Evolutionary conservation across 2,329 filamentous ascomycete species (phyloP), one percentile per base, ranked within the genome.

Genomic region (Plectosphaerella sp.): DNA sequence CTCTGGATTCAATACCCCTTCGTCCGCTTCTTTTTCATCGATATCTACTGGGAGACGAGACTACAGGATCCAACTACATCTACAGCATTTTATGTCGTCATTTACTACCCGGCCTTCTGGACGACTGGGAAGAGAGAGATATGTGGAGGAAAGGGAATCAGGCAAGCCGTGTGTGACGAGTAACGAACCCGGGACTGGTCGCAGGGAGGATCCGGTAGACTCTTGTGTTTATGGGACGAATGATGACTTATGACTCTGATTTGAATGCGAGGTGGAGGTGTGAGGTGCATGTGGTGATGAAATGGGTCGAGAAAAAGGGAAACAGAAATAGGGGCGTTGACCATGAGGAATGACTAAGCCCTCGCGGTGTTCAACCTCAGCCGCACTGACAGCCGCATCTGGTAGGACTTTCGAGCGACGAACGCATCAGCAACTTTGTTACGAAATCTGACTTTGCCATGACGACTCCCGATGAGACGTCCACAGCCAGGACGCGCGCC

Each of bases 211-310:
- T 18, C 16, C 41, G n/a, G 18, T 43, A 43, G 15, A 43, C 41
- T 18, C 16, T 18, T 20, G 16, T 18, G 41, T 47, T 52, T 50
- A 52, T 50, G 50, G 54, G 52, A 55, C 15, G 45, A 50, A 46
- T 56, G 42, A 56, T 37, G 54, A 56, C 15, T 56, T 43, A 56
- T 45, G 54, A 56, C 42, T 43, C 28, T 35, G 16, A 39, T 9
- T 7, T 3, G n/a, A n/a, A 12, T 16, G 16, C 14, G 14, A 39
- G 15, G 10, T 15, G 7, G 11, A 43, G 16, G 16, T 7, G 41
- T 3, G 15, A 9, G 37, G 10, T 43, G 41, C 41, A 18, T 43
- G 8, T 43, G n/a, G 41, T 18, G 39, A 42, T 42, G 39, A 16
- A n/a, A 42, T n/a, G n/a, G n/a, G n/a, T n/a, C n/a, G n/a, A n/a